Percentiles rank a stretch among this genome's conserved stretches.
Conservation (phyloP, 2,329 filamentous ascomycete species). For the Venturia nashicola region DNA sequence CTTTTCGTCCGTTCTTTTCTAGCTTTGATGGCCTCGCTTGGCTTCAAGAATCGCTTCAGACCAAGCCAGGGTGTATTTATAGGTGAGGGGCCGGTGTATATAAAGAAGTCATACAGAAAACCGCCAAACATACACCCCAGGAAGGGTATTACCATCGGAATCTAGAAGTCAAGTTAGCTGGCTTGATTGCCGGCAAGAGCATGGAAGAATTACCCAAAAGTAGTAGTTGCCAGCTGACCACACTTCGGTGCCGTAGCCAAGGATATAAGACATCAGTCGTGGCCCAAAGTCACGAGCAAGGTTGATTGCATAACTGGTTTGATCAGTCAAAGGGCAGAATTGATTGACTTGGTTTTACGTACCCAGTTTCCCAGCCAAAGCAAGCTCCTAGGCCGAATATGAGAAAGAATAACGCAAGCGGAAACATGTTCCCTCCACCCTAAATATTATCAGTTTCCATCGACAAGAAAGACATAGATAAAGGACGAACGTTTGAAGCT, state of each 20-base stretch:
- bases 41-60: conserved; percentile 23
- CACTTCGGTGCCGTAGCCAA: conserved; percentile 54
- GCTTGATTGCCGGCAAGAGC: background rate
- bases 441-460: conserved; percentile 7
- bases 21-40: conserved; percentile 7
- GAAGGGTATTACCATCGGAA: conserved; percentile 57
- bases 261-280: conserved; percentile 51
- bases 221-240: conserved; percentile 54
- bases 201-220: conserved; percentile 42
- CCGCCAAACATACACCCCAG: conserved; percentile 50
- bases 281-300: conserved; percentile 60
- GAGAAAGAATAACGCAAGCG: conserved; percentile 54
- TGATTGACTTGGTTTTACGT: background rate
- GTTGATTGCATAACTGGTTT: conserved; percentile 40
- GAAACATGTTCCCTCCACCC: conserved; percentile 23
- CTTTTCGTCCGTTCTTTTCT: background rate
- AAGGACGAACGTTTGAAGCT: conserved; percentile 17
- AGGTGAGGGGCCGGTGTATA: conserved; percentile 49
- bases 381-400: conserved; percentile 58
- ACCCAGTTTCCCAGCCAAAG: conserved; percentile 54
- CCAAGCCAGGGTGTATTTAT: conserved; percentile 52
- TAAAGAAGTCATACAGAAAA: conserved; percentile 53
- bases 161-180: conserved; percentile 12
- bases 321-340: background rate
- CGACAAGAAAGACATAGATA: background rate